A percentile compares a stretch with the other conserved stretches of the same genome.
phyloP scores from a whole-genome alignment of 768 basidiomycete genomes.

The Boletus rubropictus region DNA sequence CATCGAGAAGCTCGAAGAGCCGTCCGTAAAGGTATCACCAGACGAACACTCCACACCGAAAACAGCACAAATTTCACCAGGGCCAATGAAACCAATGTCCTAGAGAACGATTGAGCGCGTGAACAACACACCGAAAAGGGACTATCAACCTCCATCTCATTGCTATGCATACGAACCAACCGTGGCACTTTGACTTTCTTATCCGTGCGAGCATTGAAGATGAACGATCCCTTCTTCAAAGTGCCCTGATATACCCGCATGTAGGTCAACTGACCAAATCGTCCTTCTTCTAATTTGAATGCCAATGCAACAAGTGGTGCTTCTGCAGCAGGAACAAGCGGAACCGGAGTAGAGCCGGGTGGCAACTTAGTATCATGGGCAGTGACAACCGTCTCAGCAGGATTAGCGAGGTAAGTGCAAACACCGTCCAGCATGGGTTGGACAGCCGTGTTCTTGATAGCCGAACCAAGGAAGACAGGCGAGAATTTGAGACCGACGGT shows the following conservation, averaged over 20 bases:
- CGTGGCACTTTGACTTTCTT: conserved; percentile 97
- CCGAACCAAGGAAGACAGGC: conserved; percentile 95
- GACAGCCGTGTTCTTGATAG: conserved; percentile 94
- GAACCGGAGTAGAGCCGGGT: conserved; percentile 58
- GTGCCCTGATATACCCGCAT: conserved; percentile 97
- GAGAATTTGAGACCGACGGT: conserved; percentile 88
- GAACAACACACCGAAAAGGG: neutral
- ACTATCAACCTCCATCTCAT: conserved; percentile 89
- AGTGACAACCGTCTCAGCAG: conserved; percentile 67
- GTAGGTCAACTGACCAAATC: conserved; percentile 96
- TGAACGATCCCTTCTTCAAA: conserved; percentile 76
- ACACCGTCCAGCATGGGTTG: conserved; percentile 93
- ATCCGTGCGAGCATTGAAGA: conserved; percentile 90
- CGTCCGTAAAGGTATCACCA: conserved; percentile 96
- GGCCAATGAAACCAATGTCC: conserved; percentile 91
- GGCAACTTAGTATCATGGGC: conserved; percentile 81
- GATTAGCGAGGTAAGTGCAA: conserved; percentile 90
- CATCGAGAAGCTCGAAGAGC: conserved; percentile 88
- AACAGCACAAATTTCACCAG: conserved; percentile 98
- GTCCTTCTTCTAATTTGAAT: conserved; percentile 97
- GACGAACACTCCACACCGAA: conserved; percentile 98
- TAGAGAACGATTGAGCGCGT: conserved; percentile 23
- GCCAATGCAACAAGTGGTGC: conserved; percentile 91
- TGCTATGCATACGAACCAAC: conserved; percentile 95
- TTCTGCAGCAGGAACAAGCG: conserved; percentile 74